These are phyloP conservation scores for Ophiostoma sp. DNA, from an alignment of 2,329 filamentous ascomycete genomes.

Conservation along the genomic window DNA sequence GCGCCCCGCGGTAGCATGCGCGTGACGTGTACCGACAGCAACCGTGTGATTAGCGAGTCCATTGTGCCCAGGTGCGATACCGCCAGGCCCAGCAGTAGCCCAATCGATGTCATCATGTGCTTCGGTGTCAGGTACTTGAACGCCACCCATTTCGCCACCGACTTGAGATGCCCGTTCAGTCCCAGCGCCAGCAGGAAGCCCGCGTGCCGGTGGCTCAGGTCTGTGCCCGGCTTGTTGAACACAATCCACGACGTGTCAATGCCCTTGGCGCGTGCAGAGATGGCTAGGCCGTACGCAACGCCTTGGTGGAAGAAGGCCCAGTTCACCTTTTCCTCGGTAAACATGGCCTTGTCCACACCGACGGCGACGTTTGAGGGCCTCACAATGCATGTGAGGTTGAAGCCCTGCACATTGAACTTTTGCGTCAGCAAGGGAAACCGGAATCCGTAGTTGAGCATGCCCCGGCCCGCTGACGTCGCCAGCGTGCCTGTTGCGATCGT, in stretches of 20 bases:
- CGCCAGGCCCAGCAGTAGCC: constrained; percentile 83
- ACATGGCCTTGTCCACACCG: constrained; percentile 79
- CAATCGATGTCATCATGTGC: constrained; percentile 98
- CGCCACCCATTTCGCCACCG: constrained; percentile 93
- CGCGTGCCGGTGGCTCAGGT: constrained; percentile 92
- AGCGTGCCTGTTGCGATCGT: constrained; percentile 81
- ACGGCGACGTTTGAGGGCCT: constrained; percentile 88
- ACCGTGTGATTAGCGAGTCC: constrained; percentile 88
- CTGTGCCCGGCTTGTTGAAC: constrained; percentile 84
- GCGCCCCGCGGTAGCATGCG: constrained; percentile 88
- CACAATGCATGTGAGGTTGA: constrained; percentile 86
- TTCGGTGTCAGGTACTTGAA: constrained; percentile 99
- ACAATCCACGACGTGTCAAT: constrained; percentile 99
- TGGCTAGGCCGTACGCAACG: constrained; percentile 84
- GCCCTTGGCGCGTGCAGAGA: constrained; percentile 81
- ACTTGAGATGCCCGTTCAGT: constrained; percentile 89
- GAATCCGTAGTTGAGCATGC: constrained; percentile 80
- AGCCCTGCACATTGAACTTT: constrained; percentile 81
- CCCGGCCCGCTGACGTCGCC: constrained; percentile 80
- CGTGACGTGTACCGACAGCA: constrained; percentile 93
- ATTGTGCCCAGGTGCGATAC: constrained; percentile 95
- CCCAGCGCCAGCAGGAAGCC: constrained; percentile 88
- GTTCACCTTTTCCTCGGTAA: constrained; percentile 92
- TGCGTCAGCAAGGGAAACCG: constrained; percentile 87
- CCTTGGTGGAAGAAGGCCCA: constrained; percentile 99